Percentiles rank a stretch among this genome's conserved stretches.
Conservation (phyloP, 176 grass and related monocot genomes). For the Cenchrus purpureus region DNA sequence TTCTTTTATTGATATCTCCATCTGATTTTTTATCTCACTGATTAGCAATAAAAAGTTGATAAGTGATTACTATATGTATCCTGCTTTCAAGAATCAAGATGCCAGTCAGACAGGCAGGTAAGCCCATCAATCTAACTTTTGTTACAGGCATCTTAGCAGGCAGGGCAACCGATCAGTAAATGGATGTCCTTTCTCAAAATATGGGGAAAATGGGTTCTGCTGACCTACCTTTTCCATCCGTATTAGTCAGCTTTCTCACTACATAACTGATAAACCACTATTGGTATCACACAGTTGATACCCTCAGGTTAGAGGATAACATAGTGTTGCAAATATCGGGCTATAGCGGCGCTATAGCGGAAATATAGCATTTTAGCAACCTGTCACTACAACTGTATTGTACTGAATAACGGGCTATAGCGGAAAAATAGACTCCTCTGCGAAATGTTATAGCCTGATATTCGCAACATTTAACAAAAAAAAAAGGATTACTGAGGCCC, state of each 20-base stretch:
- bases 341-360: too few species aligned
- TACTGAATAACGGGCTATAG: too few species aligned
- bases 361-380: too few species aligned
- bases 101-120: constrained; percentile 5
- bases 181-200: constrained; percentile 10
- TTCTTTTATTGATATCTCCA: not conserved
- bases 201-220: not conserved
- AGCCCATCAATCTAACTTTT: constrained; percentile 6
- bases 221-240: not conserved
- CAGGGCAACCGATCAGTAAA: not conserved
- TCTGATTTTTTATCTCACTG: not conserved
- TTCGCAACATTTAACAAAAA: not conserved
- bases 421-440: too few species aligned
- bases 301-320: constrained; percentile 4
- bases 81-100: constrained; percentile 8
- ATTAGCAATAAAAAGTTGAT: not conserved
- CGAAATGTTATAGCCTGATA: too few species aligned
- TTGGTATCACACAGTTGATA: not conserved
- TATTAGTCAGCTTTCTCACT: not conserved
- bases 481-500: not conserved
- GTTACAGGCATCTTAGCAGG: constrained; percentile 1
- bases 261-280: not conserved
- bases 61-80: not conserved
- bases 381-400: too few species aligned
- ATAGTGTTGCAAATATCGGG: not conserved